phyloP scores from a whole-genome alignment of 371 early-diverging fungal genomes.

The Amoeboradix gromovi region DNA sequence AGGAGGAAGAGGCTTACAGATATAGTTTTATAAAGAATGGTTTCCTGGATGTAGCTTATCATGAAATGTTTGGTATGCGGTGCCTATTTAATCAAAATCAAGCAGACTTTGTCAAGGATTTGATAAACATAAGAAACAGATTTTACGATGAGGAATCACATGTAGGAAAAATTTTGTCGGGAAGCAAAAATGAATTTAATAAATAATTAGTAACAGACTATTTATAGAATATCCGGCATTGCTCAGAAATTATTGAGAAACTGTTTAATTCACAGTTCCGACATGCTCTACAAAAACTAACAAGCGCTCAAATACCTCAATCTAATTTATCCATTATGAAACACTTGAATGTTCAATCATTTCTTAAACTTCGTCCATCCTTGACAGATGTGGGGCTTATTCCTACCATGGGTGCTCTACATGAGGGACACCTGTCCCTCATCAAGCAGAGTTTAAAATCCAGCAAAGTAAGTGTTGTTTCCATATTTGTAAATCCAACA shows the following conservation, averaged over 20 bases:
- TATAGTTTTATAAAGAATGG: neutral
- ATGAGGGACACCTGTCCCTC: conserved; percentile 1
- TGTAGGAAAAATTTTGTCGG: neutral
- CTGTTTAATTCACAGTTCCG: no score
- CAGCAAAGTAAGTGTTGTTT: conserved; percentile 41
- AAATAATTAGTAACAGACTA: no score
- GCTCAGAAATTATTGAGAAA: no score
- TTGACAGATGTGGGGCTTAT: no score
- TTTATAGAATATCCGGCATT: no score
- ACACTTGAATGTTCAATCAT: no score
- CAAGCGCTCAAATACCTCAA: no score
- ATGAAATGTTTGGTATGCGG: neutral
- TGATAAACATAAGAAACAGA: neutral
- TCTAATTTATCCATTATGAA: no score
- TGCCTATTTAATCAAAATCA: neutral
- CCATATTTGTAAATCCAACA: conserved; percentile 85
- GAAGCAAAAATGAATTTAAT: no score
- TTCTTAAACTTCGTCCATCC: no score
- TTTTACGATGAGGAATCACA: neutral
- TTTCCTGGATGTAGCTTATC: neutral
- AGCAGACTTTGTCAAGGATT: neutral
- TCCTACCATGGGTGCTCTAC: conserved; percentile 2
- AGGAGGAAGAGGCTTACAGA: neutral
- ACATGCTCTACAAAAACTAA: no score
- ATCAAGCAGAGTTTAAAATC: neutral